Conservation (phyloP, 257 asterid species). For the Gentiana macrophylla region DNA sequence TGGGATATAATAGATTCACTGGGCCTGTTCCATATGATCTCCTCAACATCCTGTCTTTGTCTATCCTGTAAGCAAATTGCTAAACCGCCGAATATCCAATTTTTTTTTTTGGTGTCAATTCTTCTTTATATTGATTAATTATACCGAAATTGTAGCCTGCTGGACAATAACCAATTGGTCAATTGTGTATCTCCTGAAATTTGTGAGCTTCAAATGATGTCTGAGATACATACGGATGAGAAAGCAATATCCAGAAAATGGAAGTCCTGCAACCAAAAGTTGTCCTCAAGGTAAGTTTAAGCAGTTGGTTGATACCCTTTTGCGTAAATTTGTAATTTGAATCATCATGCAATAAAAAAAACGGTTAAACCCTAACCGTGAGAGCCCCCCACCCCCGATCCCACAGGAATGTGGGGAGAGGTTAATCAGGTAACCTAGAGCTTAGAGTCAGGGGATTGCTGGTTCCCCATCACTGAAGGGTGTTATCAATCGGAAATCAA, state of each 20-base stretch:
- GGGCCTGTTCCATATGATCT: constrained; percentile 53
- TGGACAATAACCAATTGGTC: constrained; percentile 56
- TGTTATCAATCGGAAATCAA: no score
- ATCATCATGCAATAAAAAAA: no score
- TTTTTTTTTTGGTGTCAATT: background rate
- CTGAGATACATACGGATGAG: constrained; percentile 51
- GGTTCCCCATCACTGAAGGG: no score
- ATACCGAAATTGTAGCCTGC: constrained; percentile 33
- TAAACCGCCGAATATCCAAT: background rate
- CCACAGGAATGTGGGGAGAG: no score
- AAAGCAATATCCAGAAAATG: constrained; percentile 18
- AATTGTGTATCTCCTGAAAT: constrained; percentile 30
- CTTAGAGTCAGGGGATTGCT: no score
- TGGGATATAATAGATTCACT: constrained; percentile 68
- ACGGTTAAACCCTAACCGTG: no score
- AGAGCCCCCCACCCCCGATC: no score
- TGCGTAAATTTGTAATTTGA: background rate
- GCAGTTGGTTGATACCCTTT: background rate
- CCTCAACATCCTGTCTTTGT: constrained; percentile 39
- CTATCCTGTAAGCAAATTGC: constrained; percentile 40
- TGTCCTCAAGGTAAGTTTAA: constrained; percentile 11
- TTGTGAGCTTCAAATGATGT: constrained; percentile 34
- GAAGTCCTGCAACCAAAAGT: constrained; percentile 19
- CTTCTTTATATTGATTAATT: background rate
- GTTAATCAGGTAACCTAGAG: no score